Percentiles rank a stretch among this genome's conserved stretches.
phyloP scores from a whole-genome alignment of 805 yeast species.

The Saccharomycopsis fodiens region DNA sequence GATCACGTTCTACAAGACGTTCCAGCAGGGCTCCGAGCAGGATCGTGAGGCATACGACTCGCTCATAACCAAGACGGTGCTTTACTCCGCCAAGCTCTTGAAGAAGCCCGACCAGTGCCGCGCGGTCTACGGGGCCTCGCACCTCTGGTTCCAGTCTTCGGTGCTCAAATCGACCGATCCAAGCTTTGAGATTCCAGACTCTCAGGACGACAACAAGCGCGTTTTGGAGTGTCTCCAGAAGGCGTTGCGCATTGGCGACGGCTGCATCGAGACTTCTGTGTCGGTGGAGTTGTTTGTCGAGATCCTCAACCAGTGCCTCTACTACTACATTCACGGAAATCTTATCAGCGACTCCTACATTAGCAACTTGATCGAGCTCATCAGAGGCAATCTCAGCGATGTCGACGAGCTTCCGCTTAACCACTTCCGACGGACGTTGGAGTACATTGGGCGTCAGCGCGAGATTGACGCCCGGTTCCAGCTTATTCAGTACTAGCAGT shows the following conservation, averaged over 20 bases:
- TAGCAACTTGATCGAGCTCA: constrained; percentile 80
- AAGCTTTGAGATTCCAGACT: constrained; percentile 55
- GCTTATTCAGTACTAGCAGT: constrained; percentile 30
- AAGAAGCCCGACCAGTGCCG: constrained; percentile 95
- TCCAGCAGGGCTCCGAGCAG: constrained; percentile 11
- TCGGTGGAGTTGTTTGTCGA: constrained; percentile 83
- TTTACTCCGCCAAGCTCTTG: constrained; percentile 80
- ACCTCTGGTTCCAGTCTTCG: constrained; percentile 51
- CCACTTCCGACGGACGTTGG: constrained; percentile 66
- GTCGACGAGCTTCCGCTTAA: constrained; percentile 34
- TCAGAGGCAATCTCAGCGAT: constrained; percentile 49
- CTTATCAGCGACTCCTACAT: constrained; percentile 67
- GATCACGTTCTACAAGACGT: constrained; percentile 16
- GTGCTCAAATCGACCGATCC: constrained; percentile 2
- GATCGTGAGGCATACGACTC: constrained; percentile 68
- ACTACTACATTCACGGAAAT: constrained; percentile 78
- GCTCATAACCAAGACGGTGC: constrained; percentile 74
- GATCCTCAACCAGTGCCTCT: constrained; percentile 76
- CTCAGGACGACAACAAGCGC: constrained; percentile 46
- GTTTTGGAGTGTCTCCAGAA: constrained; percentile 89
- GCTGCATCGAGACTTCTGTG: constrained; percentile 74
- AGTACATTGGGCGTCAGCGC: constrained; percentile 61
- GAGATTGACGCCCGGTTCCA: constrained; percentile 63
- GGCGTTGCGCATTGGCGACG: constrained; percentile 83
- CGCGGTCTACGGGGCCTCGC: constrained; percentile 80